Percentiles rank a stretch among this genome's conserved stretches.
These are phyloP conservation scores for Bipolaris sorokiniana DNA, from an alignment of 2,329 filamentous ascomycete genomes.

Conservation along the genomic window DNA sequence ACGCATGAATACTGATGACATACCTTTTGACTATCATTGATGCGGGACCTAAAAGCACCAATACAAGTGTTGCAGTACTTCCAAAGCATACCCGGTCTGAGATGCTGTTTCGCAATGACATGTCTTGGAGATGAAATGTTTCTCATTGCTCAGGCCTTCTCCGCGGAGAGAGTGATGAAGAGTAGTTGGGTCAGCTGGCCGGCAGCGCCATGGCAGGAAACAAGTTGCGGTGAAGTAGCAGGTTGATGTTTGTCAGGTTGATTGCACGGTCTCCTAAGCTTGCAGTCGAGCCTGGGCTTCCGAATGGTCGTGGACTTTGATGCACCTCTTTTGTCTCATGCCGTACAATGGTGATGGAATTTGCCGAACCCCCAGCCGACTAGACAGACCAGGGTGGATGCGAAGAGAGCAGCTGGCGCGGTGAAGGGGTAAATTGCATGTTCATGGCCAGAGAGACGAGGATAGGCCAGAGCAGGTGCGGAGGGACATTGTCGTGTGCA, in stretches of 20 bases:
- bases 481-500: neutral
- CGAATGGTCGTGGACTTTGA: neutral
- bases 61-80: slow-evolving; percentile 2
- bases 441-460: neutral
- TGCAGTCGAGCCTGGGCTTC: neutral
- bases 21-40: neutral
- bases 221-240: neutral
- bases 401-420: neutral
- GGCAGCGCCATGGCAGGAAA: neutral
- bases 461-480: neutral
- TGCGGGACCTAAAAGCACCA: slow-evolving; percentile 2
- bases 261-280: neutral
- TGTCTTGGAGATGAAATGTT: slow-evolving; percentile 6
- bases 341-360: neutral
- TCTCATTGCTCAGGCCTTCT: slow-evolving; percentile 2
- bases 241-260: neutral
- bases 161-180: slow-evolving; percentile 6
- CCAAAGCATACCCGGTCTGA: slow-evolving; percentile 5
- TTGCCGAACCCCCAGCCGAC: neutral
- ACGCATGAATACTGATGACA: neutral
- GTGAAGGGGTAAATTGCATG: neutral
- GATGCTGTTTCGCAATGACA: slow-evolving; percentile 2
- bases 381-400: neutral
- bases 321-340: neutral
- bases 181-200: neutral